Percentiles rank a stretch among this genome's conserved stretches.
phyloP scores from a whole-genome alignment of 1,284 basidiomycete species.

The Ganoderma meredithae region DNA sequence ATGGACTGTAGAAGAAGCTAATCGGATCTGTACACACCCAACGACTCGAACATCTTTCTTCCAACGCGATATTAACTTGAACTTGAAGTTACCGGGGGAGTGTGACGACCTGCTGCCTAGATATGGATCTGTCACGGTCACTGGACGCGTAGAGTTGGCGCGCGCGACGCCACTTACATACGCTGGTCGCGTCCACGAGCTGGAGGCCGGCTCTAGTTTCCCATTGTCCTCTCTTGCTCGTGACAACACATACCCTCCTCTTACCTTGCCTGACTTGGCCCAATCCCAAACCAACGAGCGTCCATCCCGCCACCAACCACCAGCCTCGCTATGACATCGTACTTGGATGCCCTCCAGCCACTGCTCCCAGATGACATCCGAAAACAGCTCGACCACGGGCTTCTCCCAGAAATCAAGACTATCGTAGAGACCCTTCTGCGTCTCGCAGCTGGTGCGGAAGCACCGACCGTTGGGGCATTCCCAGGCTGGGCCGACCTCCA shows the following conservation, averaged over 20 bases:
- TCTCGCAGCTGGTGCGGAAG: slow-evolving; percentile 34
- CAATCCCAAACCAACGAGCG: not conserved
- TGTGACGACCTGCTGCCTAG: slow-evolving; percentile 13
- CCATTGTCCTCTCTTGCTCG: not conserved
- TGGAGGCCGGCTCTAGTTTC: not conserved
- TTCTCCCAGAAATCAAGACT: slow-evolving; percentile 22
- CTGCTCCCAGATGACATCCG: slow-evolving; percentile 28
- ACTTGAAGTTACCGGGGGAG: not conserved
- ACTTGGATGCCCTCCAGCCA: slow-evolving; percentile 27
- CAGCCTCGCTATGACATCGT: slow-evolving; percentile 17
- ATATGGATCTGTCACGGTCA: slow-evolving; percentile 12
- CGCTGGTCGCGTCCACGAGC: slow-evolving; percentile 6
- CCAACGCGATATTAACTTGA: not conserved
- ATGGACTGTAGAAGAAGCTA: slow-evolving; percentile 12
- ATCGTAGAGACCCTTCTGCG: slow-evolving; percentile 36
- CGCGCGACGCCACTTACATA: slow-evolving; percentile 2
- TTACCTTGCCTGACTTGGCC: not conserved
- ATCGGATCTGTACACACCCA: slow-evolving; percentile 12
- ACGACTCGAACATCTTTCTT: not conserved
- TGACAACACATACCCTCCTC: slow-evolving; percentile 1
- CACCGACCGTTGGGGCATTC: slow-evolving; percentile 21
- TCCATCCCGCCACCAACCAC: not conserved
- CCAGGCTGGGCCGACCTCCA: slow-evolving; percentile 31
- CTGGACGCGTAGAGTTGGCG: not conserved
- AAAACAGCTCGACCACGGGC: slow-evolving; percentile 26